Conservation (phyloP, 345 rosid species). For the Punica granatum region DNA sequence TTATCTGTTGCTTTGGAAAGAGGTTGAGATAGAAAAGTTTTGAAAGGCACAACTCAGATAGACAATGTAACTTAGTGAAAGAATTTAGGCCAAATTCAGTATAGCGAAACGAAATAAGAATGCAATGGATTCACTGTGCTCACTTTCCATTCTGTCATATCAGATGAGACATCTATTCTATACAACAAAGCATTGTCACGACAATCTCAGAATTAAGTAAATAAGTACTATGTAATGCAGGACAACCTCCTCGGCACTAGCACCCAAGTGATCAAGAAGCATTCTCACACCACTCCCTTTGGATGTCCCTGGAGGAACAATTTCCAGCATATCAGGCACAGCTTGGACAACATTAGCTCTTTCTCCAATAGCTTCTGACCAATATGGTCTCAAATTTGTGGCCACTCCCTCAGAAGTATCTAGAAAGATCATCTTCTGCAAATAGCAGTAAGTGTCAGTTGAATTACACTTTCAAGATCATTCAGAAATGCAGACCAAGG, state of each 20-base stretch:
- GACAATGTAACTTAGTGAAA: background rate
- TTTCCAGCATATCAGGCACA: constrained; percentile 82
- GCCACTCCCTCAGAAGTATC: constrained; percentile 73
- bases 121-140: background rate
- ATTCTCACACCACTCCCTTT: constrained; percentile 72
- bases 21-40: background rate
- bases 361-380: constrained; percentile 70
- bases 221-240: background rate
- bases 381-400: constrained; percentile 58
- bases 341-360: constrained; percentile 72
- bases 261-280: constrained; percentile 78
- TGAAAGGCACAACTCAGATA: background rate
- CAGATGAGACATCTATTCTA: background rate
- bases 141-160: background rate
- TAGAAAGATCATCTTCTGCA: constrained; percentile 67
- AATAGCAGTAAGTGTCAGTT: background rate
- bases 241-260: constrained; percentile 55
- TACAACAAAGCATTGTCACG: background rate
- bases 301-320: constrained; percentile 76
- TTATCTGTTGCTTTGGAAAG: background rate
- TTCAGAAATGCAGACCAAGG: background rate
- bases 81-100: background rate
- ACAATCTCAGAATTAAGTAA: background rate
- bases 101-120: background rate
- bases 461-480: background rate